Evolutionary conservation across 2,329 filamentous ascomycete genomes (phyloP).

Genomic region (Pseudocercospora fijiensis): DNA sequence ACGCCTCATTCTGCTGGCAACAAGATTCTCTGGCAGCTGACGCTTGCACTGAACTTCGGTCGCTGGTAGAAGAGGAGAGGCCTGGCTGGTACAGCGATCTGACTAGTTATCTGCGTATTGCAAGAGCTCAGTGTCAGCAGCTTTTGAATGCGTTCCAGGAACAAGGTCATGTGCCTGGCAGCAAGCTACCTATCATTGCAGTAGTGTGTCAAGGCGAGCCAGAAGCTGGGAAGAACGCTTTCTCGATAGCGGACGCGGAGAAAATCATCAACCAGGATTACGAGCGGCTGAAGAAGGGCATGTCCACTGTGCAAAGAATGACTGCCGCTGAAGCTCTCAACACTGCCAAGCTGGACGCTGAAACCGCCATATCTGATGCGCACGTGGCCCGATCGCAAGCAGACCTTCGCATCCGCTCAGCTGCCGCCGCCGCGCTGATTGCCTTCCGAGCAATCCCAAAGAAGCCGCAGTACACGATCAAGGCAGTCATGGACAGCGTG

Average conservation of each 20-base stretch:
- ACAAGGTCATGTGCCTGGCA: conserved; percentile 74
- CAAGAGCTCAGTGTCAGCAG: conserved; percentile 86
- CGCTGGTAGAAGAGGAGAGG: conserved; percentile 77
- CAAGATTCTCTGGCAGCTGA: conserved; percentile 55
- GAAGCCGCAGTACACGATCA: conserved; percentile 90
- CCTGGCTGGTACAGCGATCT: conserved; percentile 85
- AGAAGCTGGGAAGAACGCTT: conserved; percentile 87
- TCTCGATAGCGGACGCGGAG: conserved; percentile 83
- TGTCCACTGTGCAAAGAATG: conserved; percentile 83
- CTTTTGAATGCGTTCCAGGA: conserved; percentile 90
- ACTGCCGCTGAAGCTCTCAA: conserved; percentile 76
- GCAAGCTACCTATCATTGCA: conserved; percentile 75
- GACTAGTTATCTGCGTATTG: conserved; percentile 83
- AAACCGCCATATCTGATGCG: conserved; percentile 75
- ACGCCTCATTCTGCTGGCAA: conserved; percentile 53
- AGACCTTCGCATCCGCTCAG: conserved; percentile 81
- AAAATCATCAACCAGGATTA: conserved; percentile 84
- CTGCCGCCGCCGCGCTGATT: conserved; percentile 82
- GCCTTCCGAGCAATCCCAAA: conserved; percentile 86
- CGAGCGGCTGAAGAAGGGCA: conserved; percentile 81
- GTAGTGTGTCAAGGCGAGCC: conserved; percentile 92
- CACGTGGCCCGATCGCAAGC: conserved; percentile 74
- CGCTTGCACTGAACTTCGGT: conserved; percentile 66
- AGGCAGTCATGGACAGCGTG: conserved; percentile 96
- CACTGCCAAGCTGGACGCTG: conserved; percentile 70